These are phyloP conservation scores for Saitozyma sp. DNA, from an alignment of 768 basidiomycete genomes.

Conservation along the genomic window DNA sequence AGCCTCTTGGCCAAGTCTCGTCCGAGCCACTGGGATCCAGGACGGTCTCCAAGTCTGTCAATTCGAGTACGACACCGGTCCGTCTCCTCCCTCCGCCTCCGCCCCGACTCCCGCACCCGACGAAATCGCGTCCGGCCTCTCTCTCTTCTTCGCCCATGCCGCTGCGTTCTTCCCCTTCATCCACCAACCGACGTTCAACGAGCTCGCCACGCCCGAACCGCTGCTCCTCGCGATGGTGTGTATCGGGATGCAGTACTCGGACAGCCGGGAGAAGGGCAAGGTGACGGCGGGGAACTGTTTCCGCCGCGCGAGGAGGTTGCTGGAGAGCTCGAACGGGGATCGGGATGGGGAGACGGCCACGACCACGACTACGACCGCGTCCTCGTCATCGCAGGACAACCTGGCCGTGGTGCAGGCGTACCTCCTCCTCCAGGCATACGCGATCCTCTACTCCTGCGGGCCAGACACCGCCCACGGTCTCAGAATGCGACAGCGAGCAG, in stretches of 20 bases:
- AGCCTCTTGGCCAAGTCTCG: background rate
- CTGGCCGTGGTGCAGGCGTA: conserved; percentile 22
- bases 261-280: conserved; percentile 10
- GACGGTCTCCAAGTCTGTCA: background rate
- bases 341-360: conserved; percentile 8
- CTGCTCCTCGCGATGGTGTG: conserved; percentile 22
- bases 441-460: conserved; percentile 20
- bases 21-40: background rate
- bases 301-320: conserved; percentile 3
- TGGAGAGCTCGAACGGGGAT: background rate
- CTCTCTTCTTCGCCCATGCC: conserved; percentile 28
- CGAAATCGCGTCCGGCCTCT: conserved; percentile 4
- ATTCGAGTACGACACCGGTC: conserved; percentile 2
- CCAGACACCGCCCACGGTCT: conserved; percentile 20
- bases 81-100: background rate
- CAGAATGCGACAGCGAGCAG: conserved; percentile 18
- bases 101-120: background rate
- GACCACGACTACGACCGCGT: background rate
- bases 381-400: background rate
- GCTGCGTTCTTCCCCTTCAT: conserved; percentile 26
- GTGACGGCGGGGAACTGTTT: conserved; percentile 17
- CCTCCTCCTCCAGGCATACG: conserved; percentile 23
- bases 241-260: conserved; percentile 22
- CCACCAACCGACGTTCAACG: conserved; percentile 31
- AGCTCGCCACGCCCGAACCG: conserved; percentile 3